phyloP scores from a whole-genome alignment of 805 yeast genomes.

The Cyberlindnera meyerae region DNA sequence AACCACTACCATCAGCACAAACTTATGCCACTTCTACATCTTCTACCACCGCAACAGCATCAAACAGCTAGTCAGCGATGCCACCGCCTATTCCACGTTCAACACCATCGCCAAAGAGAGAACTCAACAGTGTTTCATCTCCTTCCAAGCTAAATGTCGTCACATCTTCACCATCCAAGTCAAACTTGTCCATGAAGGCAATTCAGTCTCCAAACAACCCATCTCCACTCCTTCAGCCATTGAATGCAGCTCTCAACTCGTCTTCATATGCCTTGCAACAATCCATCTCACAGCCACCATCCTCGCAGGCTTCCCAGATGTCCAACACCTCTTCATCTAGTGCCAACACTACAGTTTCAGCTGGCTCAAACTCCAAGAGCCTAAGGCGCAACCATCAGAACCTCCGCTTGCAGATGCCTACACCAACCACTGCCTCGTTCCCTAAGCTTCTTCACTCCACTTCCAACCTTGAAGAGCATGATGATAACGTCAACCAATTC shows the following conservation, averaged over 20 bases:
- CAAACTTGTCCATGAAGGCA: slow-evolving; percentile 36
- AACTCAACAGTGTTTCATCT: slow-evolving; percentile 25
- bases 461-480: slow-evolving; percentile 26
- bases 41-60: not conserved
- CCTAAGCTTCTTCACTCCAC: slow-evolving; percentile 30
- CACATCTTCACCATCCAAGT: slow-evolving; percentile 33
- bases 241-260: slow-evolving; percentile 25
- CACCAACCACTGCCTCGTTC: slow-evolving; percentile 44
- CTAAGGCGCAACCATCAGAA: slow-evolving; percentile 43
- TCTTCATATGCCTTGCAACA: slow-evolving; percentile 9
- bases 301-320: too few species aligned
- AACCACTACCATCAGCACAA: slow-evolving; percentile 14
- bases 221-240: slow-evolving; percentile 30
- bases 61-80: slow-evolving; percentile 1
- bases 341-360: slow-evolving; percentile 1
- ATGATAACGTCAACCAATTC: slow-evolving; percentile 57
- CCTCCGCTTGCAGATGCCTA: slow-evolving; percentile 69
- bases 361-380: not conserved
- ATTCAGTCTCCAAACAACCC: slow-evolving; percentile 21
- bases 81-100: slow-evolving; percentile 26
- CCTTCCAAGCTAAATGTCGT: slow-evolving; percentile 24
- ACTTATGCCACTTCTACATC: not conserved
- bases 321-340: too few species aligned
- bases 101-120: slow-evolving; percentile 45
- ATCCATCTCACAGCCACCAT: not conserved